Conservation (phyloP, 768 basidiomycete genomes). For the Macrocybe gigantea region DNA sequence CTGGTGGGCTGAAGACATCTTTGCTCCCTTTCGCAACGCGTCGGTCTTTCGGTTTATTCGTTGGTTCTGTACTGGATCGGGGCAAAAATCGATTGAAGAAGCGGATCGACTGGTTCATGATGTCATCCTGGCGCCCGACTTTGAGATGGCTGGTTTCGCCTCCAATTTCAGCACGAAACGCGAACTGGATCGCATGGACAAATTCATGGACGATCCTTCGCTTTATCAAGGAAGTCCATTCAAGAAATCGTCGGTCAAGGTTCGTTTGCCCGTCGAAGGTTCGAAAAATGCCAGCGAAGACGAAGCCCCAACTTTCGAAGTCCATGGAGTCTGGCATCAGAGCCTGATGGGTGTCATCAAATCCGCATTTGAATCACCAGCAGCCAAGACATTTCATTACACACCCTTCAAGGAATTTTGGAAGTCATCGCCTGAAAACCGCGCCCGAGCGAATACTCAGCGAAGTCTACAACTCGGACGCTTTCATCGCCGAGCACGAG, state of each 20-base stretch:
- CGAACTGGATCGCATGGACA: constrained; percentile 3
- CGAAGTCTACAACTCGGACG: constrained; percentile 14
- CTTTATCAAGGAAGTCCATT: background rate
- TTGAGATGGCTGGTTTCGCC: background rate
- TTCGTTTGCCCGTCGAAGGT: background rate
- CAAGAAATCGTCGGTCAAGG: background rate
- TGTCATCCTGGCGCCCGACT: background rate
- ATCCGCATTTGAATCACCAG: background rate
- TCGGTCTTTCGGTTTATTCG: background rate
- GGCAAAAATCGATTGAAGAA: background rate
- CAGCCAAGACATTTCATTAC: constrained; percentile 9
- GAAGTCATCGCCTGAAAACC: constrained; percentile 1
- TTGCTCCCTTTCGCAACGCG: background rate
- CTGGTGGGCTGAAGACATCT: background rate
- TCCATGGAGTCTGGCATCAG: background rate
- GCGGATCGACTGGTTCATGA: background rate
- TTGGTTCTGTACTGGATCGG: background rate
- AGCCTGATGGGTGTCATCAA: background rate
- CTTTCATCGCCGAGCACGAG: constrained; percentile 12
- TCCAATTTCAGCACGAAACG: background rate
- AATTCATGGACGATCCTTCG: constrained; percentile 3
- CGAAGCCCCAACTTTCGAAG: background rate
- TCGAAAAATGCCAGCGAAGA: background rate
- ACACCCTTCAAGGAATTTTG: constrained; percentile 13
- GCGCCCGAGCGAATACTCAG: constrained; percentile 7